Conservation (phyloP, 2,329 filamentous ascomycete species). For the Sclerotinia glacialis region DNA sequence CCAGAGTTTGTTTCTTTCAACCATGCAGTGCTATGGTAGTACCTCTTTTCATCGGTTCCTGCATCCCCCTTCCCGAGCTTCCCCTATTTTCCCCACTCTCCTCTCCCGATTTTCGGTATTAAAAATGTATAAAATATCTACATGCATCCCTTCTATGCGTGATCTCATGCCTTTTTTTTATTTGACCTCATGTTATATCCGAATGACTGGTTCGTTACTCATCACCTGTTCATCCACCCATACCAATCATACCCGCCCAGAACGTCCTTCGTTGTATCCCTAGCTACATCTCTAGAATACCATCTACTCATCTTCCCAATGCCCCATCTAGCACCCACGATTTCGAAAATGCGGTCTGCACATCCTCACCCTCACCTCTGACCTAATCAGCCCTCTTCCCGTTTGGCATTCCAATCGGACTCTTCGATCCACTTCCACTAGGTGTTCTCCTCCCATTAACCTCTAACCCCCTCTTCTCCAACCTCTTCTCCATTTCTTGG, state of each 20-base stretch:
- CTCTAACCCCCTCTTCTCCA: conserved; percentile 12
- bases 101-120: not conserved
- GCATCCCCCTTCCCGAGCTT: not conserved
- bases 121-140: not conserved
- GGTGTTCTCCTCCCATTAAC: conserved; percentile 25
- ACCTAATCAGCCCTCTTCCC: conserved; percentile 36
- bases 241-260: not conserved
- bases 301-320: not conserved
- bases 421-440: conserved; percentile 27
- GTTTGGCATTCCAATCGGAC: conserved; percentile 28
- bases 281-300: not conserved
- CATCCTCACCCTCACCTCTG: not conserved
- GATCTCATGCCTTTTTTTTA: conserved; percentile 1
- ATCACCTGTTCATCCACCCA: not conserved
- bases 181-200: not conserved
- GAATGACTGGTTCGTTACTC: not conserved
- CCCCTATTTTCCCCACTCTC: not conserved
- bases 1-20: too few species aligned
- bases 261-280: not conserved
- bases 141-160: not conserved
- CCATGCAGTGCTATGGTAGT: too few species aligned
- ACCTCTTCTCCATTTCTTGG: conserved; percentile 30
- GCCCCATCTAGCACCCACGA: not conserved
- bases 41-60: not conserved
- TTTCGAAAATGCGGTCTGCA: not conserved